Conservation (phyloP, 2,329 filamentous ascomycete genomes). For the Pyrenophora graminea region DNA sequence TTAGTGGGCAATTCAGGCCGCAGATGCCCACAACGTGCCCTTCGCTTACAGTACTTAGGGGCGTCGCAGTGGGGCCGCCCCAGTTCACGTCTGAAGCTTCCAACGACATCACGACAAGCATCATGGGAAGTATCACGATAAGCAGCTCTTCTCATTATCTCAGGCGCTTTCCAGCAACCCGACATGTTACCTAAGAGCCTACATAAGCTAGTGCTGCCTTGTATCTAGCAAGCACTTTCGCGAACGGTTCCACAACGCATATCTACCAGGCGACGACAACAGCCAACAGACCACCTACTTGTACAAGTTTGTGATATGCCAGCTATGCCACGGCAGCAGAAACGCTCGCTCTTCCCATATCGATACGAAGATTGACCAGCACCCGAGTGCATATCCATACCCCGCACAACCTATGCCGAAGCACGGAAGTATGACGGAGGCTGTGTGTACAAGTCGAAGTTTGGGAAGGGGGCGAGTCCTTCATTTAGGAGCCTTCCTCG, state of each 20-base stretch:
- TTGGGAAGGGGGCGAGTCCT: conserved; percentile 45
- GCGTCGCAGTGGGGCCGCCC: conserved; percentile 13
- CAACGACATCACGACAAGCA: conserved; percentile 27
- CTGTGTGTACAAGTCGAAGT: conserved; percentile 36
- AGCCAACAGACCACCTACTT: conserved; percentile 20
- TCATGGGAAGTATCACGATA: conserved; percentile 10
- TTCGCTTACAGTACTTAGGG: conserved; percentile 16
- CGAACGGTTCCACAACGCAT: conserved; percentile 28
- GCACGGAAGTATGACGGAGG: conserved; percentile 27
- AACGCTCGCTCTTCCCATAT: conserved; percentile 43
- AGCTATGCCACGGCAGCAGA: conserved; percentile 24
- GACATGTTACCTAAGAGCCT: conserved; percentile 27
- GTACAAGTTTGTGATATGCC: conserved; percentile 18
- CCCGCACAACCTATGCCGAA: conserved; percentile 28
- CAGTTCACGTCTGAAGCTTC: conserved; percentile 9
- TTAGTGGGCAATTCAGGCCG: conserved; percentile 3
- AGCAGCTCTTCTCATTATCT: conserved; percentile 27
- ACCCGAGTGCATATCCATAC: conserved; percentile 29
- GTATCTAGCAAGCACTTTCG: conserved; percentile 25
- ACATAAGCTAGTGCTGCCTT: conserved; percentile 29
- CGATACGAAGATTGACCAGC: conserved; percentile 35
- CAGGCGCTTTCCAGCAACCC: conserved; percentile 28
- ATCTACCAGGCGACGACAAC: conserved; percentile 18
- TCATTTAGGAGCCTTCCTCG: conserved; percentile 39
- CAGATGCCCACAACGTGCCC: conserved; percentile 11